phyloP scores from a whole-genome alignment of 2,329 filamentous ascomycete genomes.

The Aspergillus texensis region DNA sequence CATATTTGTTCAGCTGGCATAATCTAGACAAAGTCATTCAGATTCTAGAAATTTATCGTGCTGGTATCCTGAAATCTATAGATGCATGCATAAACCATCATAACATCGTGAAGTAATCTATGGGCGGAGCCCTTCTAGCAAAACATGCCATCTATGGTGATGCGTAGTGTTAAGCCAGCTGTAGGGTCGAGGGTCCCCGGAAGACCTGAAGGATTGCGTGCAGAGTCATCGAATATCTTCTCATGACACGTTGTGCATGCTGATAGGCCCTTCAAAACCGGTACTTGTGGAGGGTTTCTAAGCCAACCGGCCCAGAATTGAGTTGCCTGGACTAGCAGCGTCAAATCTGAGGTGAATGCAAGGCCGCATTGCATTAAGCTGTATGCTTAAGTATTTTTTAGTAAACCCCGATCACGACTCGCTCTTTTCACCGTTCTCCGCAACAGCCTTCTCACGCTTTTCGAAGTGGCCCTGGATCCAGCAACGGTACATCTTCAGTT shows the following conservation, averaged over 20 bases:
- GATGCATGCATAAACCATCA: constrained; percentile 1
- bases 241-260: neutral
- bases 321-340: neutral
- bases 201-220: neutral
- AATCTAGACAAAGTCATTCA: neutral
- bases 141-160: neutral
- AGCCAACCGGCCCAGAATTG: neutral
- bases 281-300: neutral
- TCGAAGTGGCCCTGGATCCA: constrained; percentile 60
- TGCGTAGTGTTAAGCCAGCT: neutral
- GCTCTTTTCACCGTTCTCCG: constrained; percentile 12
- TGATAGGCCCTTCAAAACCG: neutral
- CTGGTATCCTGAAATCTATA: constrained; percentile 2
- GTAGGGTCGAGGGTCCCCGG: neutral
- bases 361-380: neutral
- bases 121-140: neutral
- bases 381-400: neutral
- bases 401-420: constrained; percentile 14
- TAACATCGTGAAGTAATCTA: constrained; percentile 8
- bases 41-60: neutral
- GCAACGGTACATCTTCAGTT: constrained; percentile 97
- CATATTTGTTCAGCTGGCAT: neutral
- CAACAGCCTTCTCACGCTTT: constrained; percentile 31
- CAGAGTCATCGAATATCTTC: neutral
- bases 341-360: neutral